Evolutionary conservation across 352 stramenopile genomes (phyloP), one percentile per base, ranked within the genome.

Genomic region (Pelagophyceae sp.): DNA sequence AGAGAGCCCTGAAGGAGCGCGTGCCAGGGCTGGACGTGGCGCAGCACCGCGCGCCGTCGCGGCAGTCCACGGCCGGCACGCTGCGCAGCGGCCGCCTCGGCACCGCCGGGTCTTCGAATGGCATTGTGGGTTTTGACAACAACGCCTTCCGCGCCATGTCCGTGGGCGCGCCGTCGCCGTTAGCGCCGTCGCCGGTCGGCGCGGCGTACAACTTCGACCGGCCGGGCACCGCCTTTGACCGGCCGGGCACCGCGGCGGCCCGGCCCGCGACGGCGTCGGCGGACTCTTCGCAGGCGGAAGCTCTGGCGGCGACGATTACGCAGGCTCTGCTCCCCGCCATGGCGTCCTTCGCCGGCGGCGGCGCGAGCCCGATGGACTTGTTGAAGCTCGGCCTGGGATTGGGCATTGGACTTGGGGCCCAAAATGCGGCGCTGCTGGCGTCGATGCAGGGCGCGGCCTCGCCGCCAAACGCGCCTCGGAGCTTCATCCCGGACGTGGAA

Each of bases 331-430:
- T 77, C 29, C 38, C 61, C 19, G 78, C 61, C 0, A 38, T 77
- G 15, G 85, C 92, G 37, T 90, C 91, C 82, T 78, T 93, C 23
- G 89, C 93, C 71, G 83, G 93, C 32, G 87, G 87, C 0, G n/a
- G 23, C 72, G 27, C 76, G 19, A 63, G 51, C 45, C 35, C 70
- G 15, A 51, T 63, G 38, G 78, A 81, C 38, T 78, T 88, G 75
- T 89, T 96, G 38, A 88, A 90, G 54, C 82, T 97, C 35, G 92
- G 92, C 0, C 91, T 97, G 86, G 92, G 92, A 0, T 85, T 96
- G 33, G 90, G 90, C 6, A 83, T 96, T 69, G 84, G 90, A 0
- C 83, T 87, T 33, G 84, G 86, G 84, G 78, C 79, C 37, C 51
- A 50, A 17, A 58, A 74, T 23, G 20, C 35, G 23, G 35, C 11